These are phyloP conservation scores for Microbotryum lychnidis-dioicae DNA, from an alignment of 1,284 basidiomycete species.

Conservation along the genomic window DNA sequence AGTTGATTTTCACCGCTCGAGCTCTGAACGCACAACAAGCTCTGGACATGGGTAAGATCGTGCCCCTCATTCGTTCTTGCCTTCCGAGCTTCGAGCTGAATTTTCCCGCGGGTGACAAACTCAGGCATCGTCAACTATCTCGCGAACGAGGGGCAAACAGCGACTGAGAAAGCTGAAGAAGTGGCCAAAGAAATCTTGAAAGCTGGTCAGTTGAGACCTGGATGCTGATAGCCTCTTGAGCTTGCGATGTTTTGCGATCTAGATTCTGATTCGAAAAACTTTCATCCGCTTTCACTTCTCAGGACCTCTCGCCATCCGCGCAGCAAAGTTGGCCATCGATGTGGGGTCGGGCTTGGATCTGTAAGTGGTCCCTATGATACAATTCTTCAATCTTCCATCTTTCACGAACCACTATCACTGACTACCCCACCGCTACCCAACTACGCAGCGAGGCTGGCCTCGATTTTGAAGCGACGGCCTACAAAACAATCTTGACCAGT, in stretches of 20 bases:
- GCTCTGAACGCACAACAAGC: slow-evolving; percentile 61
- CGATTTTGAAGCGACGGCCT: slow-evolving; percentile 78
- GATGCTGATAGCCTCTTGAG: background rate
- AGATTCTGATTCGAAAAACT: no score
- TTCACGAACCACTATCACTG: background rate
- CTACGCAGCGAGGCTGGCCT: slow-evolving; percentile 50
- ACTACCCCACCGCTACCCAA: background rate
- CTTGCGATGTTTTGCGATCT: no score
- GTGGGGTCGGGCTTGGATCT: slow-evolving; percentile 66
- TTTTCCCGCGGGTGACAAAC: background rate
- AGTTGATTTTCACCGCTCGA: slow-evolving; percentile 72
- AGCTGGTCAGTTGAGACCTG: slow-evolving; percentile 51
- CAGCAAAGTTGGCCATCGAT: slow-evolving; percentile 81
- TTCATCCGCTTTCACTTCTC: background rate
- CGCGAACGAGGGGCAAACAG: slow-evolving; percentile 52
- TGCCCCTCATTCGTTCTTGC: background rate
- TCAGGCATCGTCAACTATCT: slow-evolving; percentile 72
- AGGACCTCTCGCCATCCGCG: slow-evolving; percentile 81
- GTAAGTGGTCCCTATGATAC: slow-evolving; percentile 40
- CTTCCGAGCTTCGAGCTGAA: background rate
- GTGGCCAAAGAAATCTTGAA: slow-evolving; percentile 58
- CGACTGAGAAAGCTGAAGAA: slow-evolving; percentile 56
- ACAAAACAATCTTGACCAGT: slow-evolving; percentile 69
- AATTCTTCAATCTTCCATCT: no score
- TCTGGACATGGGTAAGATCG: slow-evolving; percentile 57